Percentiles rank a stretch among this genome's conserved stretches.
Conservation (phyloP, 441 rosid species). For the Arabidopsis hybrid region DNA sequence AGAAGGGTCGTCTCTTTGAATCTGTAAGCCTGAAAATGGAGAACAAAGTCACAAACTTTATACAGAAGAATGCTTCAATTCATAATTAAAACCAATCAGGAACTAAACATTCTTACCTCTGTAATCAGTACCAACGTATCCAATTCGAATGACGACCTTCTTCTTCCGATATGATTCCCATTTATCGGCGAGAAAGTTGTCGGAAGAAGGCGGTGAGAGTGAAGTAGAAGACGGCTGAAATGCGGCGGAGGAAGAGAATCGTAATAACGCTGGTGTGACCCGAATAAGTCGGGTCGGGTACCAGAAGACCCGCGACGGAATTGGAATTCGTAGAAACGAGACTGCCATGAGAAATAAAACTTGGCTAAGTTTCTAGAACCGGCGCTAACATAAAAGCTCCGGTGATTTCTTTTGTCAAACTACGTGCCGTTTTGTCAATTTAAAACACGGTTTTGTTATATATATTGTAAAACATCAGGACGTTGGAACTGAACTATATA, state of each 20-base stretch:
- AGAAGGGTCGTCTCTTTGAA: constrained; percentile 78
- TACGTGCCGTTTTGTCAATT: not conserved
- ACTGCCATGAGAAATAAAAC: constrained; percentile 41
- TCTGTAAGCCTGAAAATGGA: constrained; percentile 65
- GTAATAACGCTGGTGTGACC: constrained; percentile 25
- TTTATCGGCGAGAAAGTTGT: constrained; percentile 43
- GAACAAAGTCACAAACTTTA: not conserved
- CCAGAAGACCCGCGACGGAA: constrained; percentile 35
- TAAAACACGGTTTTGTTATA: not conserved
- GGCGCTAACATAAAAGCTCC: not conserved
- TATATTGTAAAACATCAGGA: no score
- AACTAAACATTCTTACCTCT: constrained; percentile 54
- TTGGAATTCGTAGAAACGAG: constrained; percentile 46
- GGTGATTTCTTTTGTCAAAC: not conserved
- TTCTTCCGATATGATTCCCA: constrained; percentile 83
- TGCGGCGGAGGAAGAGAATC: constrained; percentile 38
- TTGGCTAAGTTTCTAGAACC: not conserved
- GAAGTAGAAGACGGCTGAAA: constrained; percentile 21
- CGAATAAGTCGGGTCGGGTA: constrained; percentile 41
- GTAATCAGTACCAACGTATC: constrained; percentile 84
- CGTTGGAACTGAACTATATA: not conserved
- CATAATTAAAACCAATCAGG: not conserved
- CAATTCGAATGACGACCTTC: constrained; percentile 80
- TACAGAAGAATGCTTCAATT: not conserved
- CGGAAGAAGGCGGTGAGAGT: constrained; percentile 35